Conservation (phyloP, 2,329 filamentous ascomycete genomes). For the Botrytis porri region DNA sequence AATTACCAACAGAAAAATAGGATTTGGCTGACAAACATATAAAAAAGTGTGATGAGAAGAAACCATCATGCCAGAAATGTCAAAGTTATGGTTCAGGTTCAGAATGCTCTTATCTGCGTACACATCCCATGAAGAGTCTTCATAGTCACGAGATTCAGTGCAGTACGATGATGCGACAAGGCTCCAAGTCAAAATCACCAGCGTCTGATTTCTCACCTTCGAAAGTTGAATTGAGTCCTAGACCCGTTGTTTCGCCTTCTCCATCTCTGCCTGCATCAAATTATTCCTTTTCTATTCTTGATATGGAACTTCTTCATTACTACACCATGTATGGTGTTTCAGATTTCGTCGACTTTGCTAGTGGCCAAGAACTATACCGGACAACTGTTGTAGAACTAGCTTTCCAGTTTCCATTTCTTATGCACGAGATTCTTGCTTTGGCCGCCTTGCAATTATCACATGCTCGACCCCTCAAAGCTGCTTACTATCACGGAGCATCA, state of each 20-base stretch:
- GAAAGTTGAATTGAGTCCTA: conserved; percentile 11
- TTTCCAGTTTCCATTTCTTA: conserved; percentile 38
- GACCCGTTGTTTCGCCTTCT: conserved; percentile 7
- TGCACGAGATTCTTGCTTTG: conserved; percentile 40
- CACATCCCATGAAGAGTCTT: conserved; percentile 28
- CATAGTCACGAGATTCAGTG: conserved; percentile 9
- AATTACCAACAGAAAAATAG: too few species aligned
- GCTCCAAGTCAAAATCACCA: conserved; percentile 20
- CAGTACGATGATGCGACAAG: not conserved
- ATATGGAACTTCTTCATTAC: conserved; percentile 45
- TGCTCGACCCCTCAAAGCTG: conserved; percentile 27
- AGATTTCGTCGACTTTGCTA: conserved; percentile 27
- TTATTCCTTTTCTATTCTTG: conserved; percentile 36
- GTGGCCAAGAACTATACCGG: conserved; percentile 27
- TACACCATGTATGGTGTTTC: conserved; percentile 42
- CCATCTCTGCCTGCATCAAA: not conserved
- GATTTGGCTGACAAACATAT: not conserved
- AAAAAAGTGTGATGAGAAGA: conserved; percentile 34
- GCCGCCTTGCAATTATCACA: conserved; percentile 41
- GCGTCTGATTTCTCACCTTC: conserved; percentile 10
- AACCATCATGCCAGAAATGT: conserved; percentile 35
- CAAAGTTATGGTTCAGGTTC: conserved; percentile 28
- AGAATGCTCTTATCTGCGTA: conserved; percentile 35
- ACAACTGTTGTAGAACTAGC: conserved; percentile 30
- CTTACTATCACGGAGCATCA: conserved; percentile 33